Conservation (phyloP, 495 filamentous ascomycete genomes). For the Hypoxylon intermedium region DNA sequence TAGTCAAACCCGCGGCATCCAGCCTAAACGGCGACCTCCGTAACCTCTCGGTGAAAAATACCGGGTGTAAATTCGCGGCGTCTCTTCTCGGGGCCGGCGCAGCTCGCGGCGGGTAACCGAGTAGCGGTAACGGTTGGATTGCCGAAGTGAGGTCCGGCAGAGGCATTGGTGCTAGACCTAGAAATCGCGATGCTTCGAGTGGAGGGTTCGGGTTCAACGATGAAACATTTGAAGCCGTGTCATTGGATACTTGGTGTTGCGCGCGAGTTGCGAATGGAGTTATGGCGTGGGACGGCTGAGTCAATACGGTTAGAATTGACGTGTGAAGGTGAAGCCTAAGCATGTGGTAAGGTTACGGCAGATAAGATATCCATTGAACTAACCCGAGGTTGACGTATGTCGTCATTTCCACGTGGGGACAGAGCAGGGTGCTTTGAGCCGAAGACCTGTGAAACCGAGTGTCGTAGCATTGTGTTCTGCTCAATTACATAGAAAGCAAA, state of each 20-base stretch:
- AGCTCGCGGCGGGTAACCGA: constrained; percentile 16
- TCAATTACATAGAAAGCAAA: constrained; percentile 1
- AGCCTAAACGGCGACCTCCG: constrained; percentile 48
- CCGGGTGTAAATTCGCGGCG: constrained; percentile 60
- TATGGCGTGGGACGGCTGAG: constrained; percentile 1
- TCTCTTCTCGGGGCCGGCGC: constrained; percentile 33
- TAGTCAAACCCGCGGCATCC: constrained; percentile 36
- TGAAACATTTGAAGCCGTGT: not conserved
- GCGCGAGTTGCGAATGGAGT: not conserved
- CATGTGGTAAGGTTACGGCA: not conserved
- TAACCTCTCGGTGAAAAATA: constrained; percentile 65
- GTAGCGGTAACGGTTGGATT: constrained; percentile 13
- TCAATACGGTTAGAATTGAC: not conserved
- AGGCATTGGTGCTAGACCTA: constrained; percentile 5
- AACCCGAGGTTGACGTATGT: constrained; percentile 24
- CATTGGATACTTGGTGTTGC: not conserved
- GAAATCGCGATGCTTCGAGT: not conserved
- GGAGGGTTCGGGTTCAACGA: constrained; percentile 1
- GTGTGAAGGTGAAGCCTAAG: not conserved
- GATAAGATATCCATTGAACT: constrained; percentile 1
- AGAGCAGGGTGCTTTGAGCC: constrained; percentile 19
- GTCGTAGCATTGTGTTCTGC: constrained; percentile 12
- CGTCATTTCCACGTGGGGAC: constrained; percentile 32
- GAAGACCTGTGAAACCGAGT: constrained; percentile 22
- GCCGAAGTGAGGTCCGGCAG: not conserved